Conservation (phyloP, 2,329 filamentous ascomycete species). For the Penicillium expansum region DNA sequence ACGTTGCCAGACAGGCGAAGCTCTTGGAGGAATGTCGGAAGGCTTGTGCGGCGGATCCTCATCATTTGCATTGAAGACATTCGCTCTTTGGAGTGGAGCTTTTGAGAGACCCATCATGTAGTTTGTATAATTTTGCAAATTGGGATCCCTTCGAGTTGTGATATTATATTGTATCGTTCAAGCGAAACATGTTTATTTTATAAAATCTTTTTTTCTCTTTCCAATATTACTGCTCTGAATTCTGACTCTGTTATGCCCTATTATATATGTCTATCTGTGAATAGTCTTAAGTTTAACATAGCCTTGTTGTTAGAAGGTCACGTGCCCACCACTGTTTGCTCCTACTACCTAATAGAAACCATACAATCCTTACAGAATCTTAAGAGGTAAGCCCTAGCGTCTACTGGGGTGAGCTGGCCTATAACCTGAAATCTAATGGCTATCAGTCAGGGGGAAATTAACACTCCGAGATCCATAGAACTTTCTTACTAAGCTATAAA, state of each 20-base stretch:
- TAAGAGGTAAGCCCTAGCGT: no score
- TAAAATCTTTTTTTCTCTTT: neutral
- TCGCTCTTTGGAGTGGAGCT: neutral
- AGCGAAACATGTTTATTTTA: neutral
- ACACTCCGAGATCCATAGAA: no score
- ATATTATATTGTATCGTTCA: neutral
- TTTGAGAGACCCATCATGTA: neutral
- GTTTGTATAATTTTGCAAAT: neutral
- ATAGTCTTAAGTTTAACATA: neutral
- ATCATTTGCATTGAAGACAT: constrained; percentile 13
- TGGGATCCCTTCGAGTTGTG: neutral
- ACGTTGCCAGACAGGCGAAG: constrained; percentile 71
- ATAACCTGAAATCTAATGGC: no score
- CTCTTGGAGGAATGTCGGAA: constrained; percentile 70
- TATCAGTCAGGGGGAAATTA: no score
- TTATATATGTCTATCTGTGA: neutral
- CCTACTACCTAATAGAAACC: no score
- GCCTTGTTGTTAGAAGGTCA: neutral
- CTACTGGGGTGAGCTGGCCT: no score
- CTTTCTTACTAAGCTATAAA: no score
- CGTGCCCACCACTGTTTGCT: no score
- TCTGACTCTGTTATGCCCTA: neutral
- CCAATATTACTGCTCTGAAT: neutral
- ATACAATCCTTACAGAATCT: no score
- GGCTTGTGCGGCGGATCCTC: constrained; percentile 21